A percentile compares a stretch with the other conserved stretches of the same genome.
Evolutionary conservation across 2,329 filamentous ascomycete genomes (phyloP).

Genomic region (Aspergillus candidus): DNA sequence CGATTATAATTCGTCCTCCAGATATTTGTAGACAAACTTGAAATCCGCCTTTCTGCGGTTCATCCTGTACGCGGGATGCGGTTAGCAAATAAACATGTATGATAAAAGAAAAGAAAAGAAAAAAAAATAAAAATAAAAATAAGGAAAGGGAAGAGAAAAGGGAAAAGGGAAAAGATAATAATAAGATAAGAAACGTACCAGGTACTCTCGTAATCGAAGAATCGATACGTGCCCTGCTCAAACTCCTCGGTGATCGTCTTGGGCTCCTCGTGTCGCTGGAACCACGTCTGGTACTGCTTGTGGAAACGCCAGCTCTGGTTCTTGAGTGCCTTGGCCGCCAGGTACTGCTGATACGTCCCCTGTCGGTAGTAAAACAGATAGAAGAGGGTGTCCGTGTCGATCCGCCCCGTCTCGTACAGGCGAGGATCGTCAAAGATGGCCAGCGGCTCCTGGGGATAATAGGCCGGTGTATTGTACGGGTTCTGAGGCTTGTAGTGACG

Average conservation of each 20-base stretch:
- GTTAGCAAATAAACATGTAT: slow-evolving; percentile 11
- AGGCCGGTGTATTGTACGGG: slow-evolving; percentile 69
- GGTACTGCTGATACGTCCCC: slow-evolving; percentile 88
- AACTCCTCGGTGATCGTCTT: slow-evolving; percentile 98
- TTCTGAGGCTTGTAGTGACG: slow-evolving; percentile 78
- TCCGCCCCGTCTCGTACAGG: slow-evolving; percentile 66
- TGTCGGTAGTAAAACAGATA: slow-evolving; percentile 99
- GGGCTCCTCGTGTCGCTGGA: slow-evolving; percentile 95
- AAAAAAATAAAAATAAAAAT: slow-evolving; percentile 16
- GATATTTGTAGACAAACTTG: slow-evolving; percentile 96
- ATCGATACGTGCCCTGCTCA: slow-evolving; percentile 96
- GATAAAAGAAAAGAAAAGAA: neutral
- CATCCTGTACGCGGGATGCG: slow-evolving; percentile 62
- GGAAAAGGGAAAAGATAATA: slow-evolving; percentile 3
- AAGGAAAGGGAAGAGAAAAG: neutral
- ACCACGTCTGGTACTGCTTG: slow-evolving; percentile 99
- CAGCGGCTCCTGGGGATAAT: slow-evolving; percentile 90
- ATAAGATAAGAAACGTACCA: slow-evolving; percentile 59
- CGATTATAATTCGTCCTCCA: slow-evolving; percentile 78
- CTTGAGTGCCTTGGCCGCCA: slow-evolving; percentile 94
- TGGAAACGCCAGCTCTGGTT: slow-evolving; percentile 98
- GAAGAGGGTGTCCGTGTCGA: slow-evolving; percentile 94
- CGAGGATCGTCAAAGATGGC: slow-evolving; percentile 85
- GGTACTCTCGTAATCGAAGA: slow-evolving; percentile 99
- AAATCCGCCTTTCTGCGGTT: slow-evolving; percentile 96